A percentile compares a stretch with the other conserved stretches of the same genome.
phyloP scores from a whole-genome alignment of 345 rosid species.

The Reutealis trisperma region DNA sequence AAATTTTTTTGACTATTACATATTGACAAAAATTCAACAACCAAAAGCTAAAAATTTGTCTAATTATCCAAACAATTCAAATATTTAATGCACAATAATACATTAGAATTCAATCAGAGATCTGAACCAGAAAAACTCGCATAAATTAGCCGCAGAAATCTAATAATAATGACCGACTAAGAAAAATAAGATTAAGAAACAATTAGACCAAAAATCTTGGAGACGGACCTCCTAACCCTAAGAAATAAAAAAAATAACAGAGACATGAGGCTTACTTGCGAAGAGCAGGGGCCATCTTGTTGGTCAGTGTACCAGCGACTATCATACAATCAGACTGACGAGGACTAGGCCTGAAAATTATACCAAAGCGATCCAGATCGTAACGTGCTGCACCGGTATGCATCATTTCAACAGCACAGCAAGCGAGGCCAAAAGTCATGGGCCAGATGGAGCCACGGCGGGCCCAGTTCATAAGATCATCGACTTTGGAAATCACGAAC shows the following conservation, averaged over 20 bases:
- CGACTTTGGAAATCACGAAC: constrained; percentile 90
- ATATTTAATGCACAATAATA: neutral
- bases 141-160: neutral
- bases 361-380: constrained; percentile 94
- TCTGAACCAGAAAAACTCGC: neutral
- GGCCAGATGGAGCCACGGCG: constrained; percentile 99
- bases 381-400: constrained; percentile 97
- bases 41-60: neutral
- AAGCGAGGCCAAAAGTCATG: constrained; percentile 97
- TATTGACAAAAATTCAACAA: neutral
- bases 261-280: constrained; percentile 61
- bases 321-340: constrained; percentile 98
- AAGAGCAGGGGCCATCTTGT: constrained; percentile 99
- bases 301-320: constrained; percentile 98
- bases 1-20: neutral
- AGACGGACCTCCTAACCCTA: constrained; percentile 14
- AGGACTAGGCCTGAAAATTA: constrained; percentile 96
- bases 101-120: neutral
- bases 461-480: constrained; percentile 91
- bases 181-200: neutral
- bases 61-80: neutral
- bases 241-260: neutral
- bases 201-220: neutral
- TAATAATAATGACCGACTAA: neutral
- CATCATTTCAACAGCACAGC: constrained; percentile 99